Percentiles rank a stretch among this genome's conserved stretches.
These are phyloP conservation scores for Apiospora aurea DNA, from an alignment of 2,329 filamentous ascomycete species.

Conservation along the genomic window DNA sequence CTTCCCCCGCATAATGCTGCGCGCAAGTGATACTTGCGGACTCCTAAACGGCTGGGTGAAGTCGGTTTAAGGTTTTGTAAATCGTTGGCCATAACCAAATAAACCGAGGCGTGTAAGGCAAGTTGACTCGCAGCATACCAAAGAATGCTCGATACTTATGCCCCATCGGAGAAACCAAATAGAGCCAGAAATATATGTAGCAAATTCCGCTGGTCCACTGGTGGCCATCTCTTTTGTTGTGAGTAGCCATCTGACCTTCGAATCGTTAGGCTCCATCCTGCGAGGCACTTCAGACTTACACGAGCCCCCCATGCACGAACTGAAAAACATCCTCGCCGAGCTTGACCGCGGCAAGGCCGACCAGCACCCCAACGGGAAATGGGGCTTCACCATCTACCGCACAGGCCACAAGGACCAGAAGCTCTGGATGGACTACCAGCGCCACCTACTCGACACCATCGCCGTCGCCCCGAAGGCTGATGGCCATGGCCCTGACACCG, in stretches of 20 bases:
- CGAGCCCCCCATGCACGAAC: background rate
- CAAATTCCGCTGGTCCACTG: background rate
- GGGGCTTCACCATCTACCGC: slow-evolving; percentile 6
- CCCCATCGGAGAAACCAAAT: background rate
- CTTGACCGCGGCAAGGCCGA: background rate
- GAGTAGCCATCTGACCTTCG: background rate
- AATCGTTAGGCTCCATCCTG: background rate
- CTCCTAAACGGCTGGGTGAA: background rate
- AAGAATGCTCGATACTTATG: background rate
- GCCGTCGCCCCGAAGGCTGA: background rate
- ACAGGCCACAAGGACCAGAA: background rate
- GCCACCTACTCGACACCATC: background rate
- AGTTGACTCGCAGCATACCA: background rate
- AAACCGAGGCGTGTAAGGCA: background rate
- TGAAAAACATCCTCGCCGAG: background rate
- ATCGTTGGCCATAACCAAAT: background rate
- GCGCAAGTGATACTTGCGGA: background rate
- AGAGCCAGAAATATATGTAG: background rate
- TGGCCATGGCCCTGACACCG: too few species aligned
- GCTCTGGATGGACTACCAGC: background rate
- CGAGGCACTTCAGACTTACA: background rate
- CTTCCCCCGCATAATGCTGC: background rate
- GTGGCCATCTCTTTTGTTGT: background rate
- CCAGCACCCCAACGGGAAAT: background rate
- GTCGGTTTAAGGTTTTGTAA: background rate